phyloP scores from a whole-genome alignment of 768 basidiomycete genomes.

The Boletus reticuloceps region DNA sequence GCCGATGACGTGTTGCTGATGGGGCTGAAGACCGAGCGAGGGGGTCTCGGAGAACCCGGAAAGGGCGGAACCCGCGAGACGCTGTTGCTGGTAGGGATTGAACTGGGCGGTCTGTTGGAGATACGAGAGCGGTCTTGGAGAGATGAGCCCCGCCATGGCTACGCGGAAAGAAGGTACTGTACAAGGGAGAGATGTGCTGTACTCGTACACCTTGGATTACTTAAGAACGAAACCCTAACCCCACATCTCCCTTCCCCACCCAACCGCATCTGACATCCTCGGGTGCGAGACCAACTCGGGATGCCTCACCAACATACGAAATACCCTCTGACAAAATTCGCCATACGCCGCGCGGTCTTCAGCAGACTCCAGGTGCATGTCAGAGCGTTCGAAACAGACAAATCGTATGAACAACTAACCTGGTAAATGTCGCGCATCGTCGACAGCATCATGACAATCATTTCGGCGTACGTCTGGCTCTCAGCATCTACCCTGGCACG shows the following conservation, averaged over 20 bases:
- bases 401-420: conserved; percentile 33
- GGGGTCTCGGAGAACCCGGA: conserved; percentile 60
- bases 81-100: conserved; percentile 56
- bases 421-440: conserved; percentile 48
- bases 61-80: conserved; percentile 25
- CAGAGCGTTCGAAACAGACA: neutral
- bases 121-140: conserved; percentile 61
- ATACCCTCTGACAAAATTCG: conserved; percentile 35
- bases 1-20: conserved; percentile 52
- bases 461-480: conserved; percentile 40
- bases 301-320: conserved; percentile 27
- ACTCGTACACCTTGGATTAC: conserved; percentile 12
- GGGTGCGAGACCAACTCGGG: conserved; percentile 32
- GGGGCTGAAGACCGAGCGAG: conserved; percentile 49
- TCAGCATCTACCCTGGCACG: conserved; percentile 29
- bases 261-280: conserved; percentile 31
- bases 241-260: conserved; percentile 25
- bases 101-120: conserved; percentile 61
- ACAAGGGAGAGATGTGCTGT: conserved; percentile 9
- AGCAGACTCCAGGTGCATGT: conserved; percentile 8
- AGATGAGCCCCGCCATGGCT: conserved; percentile 60
- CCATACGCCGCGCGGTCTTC: conserved; percentile 30
- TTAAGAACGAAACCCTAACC: conserved; percentile 30
- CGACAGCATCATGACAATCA: conserved; percentile 46
- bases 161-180: conserved; percentile 2